Percentiles rank a stretch among this genome's conserved stretches.
Evolutionary conservation across 495 filamentous ascomycete genomes (phyloP).

Genomic region (Cetradonia linearis): DNA sequence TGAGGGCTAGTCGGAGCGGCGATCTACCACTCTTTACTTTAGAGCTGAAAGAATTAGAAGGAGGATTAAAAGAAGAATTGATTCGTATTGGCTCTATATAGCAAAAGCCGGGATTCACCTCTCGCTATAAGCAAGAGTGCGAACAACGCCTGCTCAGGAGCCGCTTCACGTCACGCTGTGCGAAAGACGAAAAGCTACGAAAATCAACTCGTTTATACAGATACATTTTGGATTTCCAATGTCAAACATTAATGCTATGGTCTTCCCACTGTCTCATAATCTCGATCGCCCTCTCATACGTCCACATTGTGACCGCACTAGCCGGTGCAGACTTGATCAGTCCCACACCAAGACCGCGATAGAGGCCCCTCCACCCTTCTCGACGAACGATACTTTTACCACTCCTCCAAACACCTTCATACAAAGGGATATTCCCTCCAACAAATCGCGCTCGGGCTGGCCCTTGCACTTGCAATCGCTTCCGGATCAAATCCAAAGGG

Average conservation of each 20-base stretch:
- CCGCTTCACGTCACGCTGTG: not conserved
- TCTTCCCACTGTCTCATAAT: slow-evolving; percentile 39
- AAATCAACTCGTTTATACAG: not conserved
- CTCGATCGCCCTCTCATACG: slow-evolving; percentile 68
- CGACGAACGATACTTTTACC: slow-evolving; percentile 52
- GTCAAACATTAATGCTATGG: not conserved
- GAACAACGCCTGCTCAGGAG: not conserved
- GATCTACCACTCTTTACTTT: not conserved
- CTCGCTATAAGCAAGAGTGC: not conserved
- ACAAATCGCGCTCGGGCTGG: slow-evolving; percentile 69
- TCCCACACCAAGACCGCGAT: slow-evolving; percentile 78
- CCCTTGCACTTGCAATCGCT: slow-evolving; percentile 90
- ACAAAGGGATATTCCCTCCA: slow-evolving; percentile 80
- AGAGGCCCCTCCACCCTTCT: slow-evolving; percentile 75
- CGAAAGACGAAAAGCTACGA: not conserved
- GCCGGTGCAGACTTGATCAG: slow-evolving; percentile 90
- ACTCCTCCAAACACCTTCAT: slow-evolving; percentile 55
- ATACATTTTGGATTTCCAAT: not conserved
- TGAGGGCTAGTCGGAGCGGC: not conserved
- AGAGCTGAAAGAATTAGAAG: no score
- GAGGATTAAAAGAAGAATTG: not conserved
- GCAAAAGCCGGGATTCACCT: not conserved
- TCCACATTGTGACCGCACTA: slow-evolving; percentile 97
- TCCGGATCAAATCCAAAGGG: slow-evolving; percentile 86
- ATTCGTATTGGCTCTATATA: not conserved